phyloP scores from a whole-genome alignment of 257 asterid species.

The Galeopsis tetrahit region DNA sequence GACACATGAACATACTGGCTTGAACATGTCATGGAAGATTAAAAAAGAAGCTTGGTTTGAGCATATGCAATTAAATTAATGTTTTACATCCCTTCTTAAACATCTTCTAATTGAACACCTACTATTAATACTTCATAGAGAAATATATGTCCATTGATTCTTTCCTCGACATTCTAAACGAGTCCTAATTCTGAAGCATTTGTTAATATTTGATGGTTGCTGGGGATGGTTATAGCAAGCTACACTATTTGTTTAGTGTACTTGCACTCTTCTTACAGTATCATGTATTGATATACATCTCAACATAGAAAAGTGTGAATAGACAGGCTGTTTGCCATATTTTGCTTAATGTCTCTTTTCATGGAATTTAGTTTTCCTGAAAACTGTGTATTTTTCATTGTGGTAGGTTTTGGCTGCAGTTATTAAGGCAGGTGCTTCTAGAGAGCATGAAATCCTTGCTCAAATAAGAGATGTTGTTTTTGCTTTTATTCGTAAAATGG shows the following conservation, averaged over 20 bases:
- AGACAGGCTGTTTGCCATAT: not conserved
- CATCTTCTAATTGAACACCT: too few species aligned
- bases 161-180: too few species aligned
- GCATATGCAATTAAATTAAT: constrained; percentile 6
- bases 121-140: too few species aligned
- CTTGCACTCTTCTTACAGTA: too few species aligned
- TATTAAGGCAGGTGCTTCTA: constrained; percentile 97
- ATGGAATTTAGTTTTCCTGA: constrained; percentile 29
- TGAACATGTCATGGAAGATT: too few species aligned
- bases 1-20: too few species aligned
- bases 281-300: constrained; percentile 6
- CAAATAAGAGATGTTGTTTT: too few species aligned
- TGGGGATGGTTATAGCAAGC: constrained; percentile 20
- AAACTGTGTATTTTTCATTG: constrained; percentile 32
- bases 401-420: constrained; percentile 97
- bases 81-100: not conserved
- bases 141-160: too few species aligned
- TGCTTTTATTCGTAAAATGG: too few species aligned
- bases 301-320: constrained; percentile 20
- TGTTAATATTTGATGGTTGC: constrained; percentile 2
- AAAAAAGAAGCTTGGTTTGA: too few species aligned
- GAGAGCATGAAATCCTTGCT: constrained; percentile 99
- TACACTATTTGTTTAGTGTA: not conserved
- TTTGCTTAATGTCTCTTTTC: constrained; percentile 21
- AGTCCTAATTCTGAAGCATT: too few species aligned